A percentile compares a stretch with the other conserved stretches of the same genome.
phyloP scores from a whole-genome alignment of 2,329 filamentous ascomycete species.

The Mollisiaceae sp. region DNA sequence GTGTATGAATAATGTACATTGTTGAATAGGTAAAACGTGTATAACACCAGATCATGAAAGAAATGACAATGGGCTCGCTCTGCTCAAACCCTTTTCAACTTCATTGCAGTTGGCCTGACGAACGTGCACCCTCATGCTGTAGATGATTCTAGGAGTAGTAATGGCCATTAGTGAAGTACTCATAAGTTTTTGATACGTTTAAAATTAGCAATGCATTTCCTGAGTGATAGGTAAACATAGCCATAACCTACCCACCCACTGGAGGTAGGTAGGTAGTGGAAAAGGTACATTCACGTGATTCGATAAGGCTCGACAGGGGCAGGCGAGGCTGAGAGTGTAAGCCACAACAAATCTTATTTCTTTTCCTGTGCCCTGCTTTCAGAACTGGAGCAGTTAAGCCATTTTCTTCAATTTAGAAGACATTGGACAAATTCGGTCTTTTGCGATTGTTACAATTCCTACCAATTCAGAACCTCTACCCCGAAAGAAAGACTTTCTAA shows the following conservation, averaged over 20 bases:
- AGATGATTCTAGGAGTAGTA: too few relatives aligned
- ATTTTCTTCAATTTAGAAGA: neutral
- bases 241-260: too few relatives aligned
- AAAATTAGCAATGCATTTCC: too few relatives aligned
- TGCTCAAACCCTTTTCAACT: neutral
- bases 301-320: conserved; percentile 2
- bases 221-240: too few relatives aligned
- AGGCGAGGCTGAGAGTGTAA: conserved; percentile 7
- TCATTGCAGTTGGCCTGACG: neutral
- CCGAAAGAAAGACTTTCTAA: neutral
- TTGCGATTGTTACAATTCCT: too few relatives aligned
- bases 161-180: too few relatives aligned
- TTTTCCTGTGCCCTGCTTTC: neutral
- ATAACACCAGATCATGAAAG: conserved; percentile 12
- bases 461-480: neutral
- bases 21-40: conserved; percentile 4
- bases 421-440: neutral
- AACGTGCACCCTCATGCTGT: too few relatives aligned
- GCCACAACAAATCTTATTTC: conserved; percentile 13
- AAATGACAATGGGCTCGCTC: conserved; percentile 1
- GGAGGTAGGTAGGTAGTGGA: neutral
- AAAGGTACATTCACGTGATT: neutral
- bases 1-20: conserved; percentile 27
- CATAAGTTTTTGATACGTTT: too few relatives aligned
- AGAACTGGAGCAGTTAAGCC: neutral